Evolutionary conservation across 2,329 filamentous ascomycete genomes (phyloP), one percentile per base, ranked within the genome.

Genomic region (Aspergillus hortae): DNA sequence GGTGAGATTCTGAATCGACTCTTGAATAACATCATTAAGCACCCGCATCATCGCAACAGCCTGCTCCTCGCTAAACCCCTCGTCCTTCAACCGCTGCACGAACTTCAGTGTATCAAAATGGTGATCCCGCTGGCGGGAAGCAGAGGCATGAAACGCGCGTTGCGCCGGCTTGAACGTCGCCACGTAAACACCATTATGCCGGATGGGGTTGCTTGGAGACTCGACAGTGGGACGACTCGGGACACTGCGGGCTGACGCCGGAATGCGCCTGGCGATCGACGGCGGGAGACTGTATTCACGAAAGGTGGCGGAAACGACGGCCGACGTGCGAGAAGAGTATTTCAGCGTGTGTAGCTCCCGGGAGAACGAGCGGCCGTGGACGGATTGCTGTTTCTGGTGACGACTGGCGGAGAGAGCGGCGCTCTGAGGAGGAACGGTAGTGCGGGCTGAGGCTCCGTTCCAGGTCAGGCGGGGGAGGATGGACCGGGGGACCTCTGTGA

Each of bases 41-140:
- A 97, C 90, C 69, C 89, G 90, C 94, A 99, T 97, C 88, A 96
- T 94, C n/a, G 94, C 92, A 23, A 90, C 91, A 2, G 92, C 87
- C 74, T 99, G 94, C 61, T 92, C 88, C 71, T 97, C 92, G 21
- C 90, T 96, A 71, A 97, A 96, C 0, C 94, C 94, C 70, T 99
- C 94, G 60, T 84, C 84, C 70, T 92, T 86, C 38, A 99, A 78
- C 48, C 90, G 82, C 74, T 96, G 90, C 36, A 99, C 92, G 68
- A 99, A 96, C 75, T 96, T 96, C 56, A 99, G 82, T 1, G 94
- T 99, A 73, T 99, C 94, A 69, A 99, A 99, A 73, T 99, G 92
- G 72, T 99, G 94, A 65, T 96, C 92, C 58, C 88, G 83, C 48
- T 71, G 68, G 46, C 76, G 80, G 35, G 74, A 64, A 2, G 82